A percentile compares a stretch with the other conserved stretches of the same genome.
phyloP scores from a whole-genome alignment of 768 basidiomycete genomes.

The Rhizopogon vinicolor region DNA sequence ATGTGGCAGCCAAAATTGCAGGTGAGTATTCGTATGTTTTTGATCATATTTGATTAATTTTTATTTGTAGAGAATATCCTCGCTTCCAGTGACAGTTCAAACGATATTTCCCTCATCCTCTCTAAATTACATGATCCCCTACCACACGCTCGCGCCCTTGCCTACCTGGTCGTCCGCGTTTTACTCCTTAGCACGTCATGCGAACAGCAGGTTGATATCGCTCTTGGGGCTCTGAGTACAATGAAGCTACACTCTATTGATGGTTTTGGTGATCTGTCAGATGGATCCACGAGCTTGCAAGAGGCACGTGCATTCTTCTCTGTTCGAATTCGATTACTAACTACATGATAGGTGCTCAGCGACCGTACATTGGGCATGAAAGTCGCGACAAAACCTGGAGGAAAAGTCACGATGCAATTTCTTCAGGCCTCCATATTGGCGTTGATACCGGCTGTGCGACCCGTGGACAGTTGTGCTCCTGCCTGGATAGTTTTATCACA shows the following conservation, averaged over 20 bases:
- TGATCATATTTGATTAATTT: neutral
- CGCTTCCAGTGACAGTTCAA: constrained; percentile 37
- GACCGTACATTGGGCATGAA: constrained; percentile 42
- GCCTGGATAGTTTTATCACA: constrained; percentile 45
- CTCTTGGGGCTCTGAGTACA: constrained; percentile 39
- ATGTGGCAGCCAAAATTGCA: constrained; percentile 58
- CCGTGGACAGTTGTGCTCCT: constrained; percentile 30
- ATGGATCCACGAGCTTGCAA: constrained; percentile 6
- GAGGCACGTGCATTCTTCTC: constrained; percentile 22
- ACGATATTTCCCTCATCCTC: constrained; percentile 47
- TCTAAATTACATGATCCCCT: constrained; percentile 44
- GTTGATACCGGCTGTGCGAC: constrained; percentile 43
- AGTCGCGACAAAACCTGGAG: constrained; percentile 57
- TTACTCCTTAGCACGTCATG: constrained; percentile 54
- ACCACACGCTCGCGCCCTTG: constrained; percentile 51
- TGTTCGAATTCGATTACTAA: neutral
- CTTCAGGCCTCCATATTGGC: constrained; percentile 57
- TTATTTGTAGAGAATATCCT: constrained; percentile 56
- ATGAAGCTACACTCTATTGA: constrained; percentile 44
- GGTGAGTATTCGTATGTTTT: constrained; percentile 35
- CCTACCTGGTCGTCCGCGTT: constrained; percentile 58
- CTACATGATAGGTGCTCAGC: constrained; percentile 36
- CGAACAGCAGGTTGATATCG: constrained; percentile 53
- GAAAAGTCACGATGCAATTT: constrained; percentile 47
- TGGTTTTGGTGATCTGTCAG: constrained; percentile 31